These are phyloP conservation scores for Picea abies DNA, from an alignment of 83 land plant genomes.

Conservation along the genomic window DNA sequence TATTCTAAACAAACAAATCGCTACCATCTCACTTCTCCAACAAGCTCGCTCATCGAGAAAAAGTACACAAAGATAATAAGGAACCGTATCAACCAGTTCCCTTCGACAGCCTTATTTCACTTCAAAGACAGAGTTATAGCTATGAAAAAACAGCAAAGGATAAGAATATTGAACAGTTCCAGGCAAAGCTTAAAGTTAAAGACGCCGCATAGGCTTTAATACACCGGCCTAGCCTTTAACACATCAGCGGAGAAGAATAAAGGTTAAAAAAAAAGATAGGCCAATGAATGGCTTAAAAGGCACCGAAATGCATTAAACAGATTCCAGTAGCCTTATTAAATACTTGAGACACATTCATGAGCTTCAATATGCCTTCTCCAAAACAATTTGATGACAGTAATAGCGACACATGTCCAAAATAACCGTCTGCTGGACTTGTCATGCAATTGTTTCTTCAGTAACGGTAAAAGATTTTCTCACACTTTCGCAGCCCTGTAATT, in stretches of 20 bases:
- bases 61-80: background rate
- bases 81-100: background rate
- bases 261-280: background rate
- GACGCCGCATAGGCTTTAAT: too few species aligned
- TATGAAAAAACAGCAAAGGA: background rate
- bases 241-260: background rate
- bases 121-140: background rate
- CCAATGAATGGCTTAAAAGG: background rate
- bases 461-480: too few species aligned
- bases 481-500: too few species aligned
- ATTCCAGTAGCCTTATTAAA: background rate
- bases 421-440: background rate
- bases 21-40: background rate
- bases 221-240: too few species aligned
- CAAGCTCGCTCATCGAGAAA: background rate
- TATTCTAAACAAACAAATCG: too few species aligned
- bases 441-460: too few species aligned
- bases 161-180: background rate
- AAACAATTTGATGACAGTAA: background rate
- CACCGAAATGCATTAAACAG: background rate
- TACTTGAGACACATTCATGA: background rate
- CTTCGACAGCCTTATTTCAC: conserved; percentile 2
- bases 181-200: too few species aligned
- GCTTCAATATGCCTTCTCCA: background rate
- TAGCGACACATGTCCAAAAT: background rate